These are phyloP conservation scores for Agrocybe praecox DNA, from an alignment of 768 basidiomycete species.

Conservation along the genomic window DNA sequence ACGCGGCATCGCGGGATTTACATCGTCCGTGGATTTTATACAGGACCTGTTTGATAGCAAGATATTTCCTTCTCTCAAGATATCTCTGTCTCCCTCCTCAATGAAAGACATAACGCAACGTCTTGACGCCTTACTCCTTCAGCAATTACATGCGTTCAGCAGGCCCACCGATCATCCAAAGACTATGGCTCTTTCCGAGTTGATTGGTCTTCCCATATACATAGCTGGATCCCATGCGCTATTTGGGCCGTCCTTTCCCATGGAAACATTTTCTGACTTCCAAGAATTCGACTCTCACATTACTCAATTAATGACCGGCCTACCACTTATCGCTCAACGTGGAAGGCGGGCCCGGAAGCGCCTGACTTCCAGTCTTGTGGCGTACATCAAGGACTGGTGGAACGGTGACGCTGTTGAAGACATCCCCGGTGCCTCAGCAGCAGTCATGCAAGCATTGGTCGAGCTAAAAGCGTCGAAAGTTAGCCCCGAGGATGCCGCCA, in stretches of 20 bases:
- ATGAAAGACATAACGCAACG: background rate
- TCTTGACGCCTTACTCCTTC: background rate
- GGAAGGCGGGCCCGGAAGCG: background rate
- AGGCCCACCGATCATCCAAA: no score
- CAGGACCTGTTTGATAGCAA: background rate
- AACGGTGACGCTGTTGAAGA: background rate
- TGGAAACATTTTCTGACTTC: constrained; percentile 2
- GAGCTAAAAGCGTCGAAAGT: constrained; percentile 1
- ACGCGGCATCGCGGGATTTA: background rate
- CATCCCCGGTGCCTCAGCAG: background rate
- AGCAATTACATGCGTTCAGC: background rate
- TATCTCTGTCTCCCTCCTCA: background rate
- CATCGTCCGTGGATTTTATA: background rate
- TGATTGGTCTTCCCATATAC: constrained; percentile 3
- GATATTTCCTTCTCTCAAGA: background rate
- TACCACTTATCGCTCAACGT: background rate
- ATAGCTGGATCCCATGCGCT: background rate
- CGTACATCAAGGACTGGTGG: constrained; percentile 1
- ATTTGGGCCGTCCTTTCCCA: background rate
- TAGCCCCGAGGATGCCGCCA: background rate
- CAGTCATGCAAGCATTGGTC: background rate
- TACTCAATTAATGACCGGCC: background rate
- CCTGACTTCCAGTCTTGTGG: background rate
- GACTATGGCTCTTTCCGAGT: background rate
- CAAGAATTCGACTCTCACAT: background rate